A percentile compares a stretch with the other conserved stretches of the same genome.
Conservation (phyloP, 2,329 filamentous ascomycete genomes). For the Albifimbria verrucaria region DNA sequence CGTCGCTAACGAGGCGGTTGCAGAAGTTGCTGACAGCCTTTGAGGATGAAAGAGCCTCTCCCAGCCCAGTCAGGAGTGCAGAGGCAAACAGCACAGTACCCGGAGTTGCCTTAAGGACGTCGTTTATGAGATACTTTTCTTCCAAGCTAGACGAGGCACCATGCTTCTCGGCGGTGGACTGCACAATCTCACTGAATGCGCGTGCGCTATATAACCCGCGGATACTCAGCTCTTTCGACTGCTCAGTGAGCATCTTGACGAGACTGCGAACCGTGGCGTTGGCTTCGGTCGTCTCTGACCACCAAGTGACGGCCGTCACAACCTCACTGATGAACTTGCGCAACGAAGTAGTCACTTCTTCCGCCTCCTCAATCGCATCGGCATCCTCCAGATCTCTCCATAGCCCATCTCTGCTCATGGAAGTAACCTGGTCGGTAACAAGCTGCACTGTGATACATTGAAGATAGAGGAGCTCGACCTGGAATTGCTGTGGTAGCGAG, state of each 20-base stretch:
- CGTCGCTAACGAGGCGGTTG: slow-evolving; percentile 59
- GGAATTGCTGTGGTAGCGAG: slow-evolving; percentile 36
- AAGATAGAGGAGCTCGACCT: slow-evolving; percentile 49
- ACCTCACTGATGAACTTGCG: slow-evolving; percentile 33
- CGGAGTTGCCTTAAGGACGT: slow-evolving; percentile 43
- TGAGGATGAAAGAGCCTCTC: slow-evolving; percentile 45
- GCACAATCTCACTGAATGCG: slow-evolving; percentile 47
- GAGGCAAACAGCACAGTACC: slow-evolving; percentile 45
- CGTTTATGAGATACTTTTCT: slow-evolving; percentile 41
- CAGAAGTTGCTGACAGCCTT: slow-evolving; percentile 50
- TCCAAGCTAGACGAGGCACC: slow-evolving; percentile 44
- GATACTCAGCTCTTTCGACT: slow-evolving; percentile 38
- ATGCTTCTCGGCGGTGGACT: slow-evolving; percentile 42
- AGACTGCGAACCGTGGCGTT: slow-evolving; percentile 38
- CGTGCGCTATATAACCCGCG: slow-evolving; percentile 51
- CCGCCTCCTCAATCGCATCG: slow-evolving; percentile 34
- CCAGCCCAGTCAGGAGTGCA: slow-evolving; percentile 50
- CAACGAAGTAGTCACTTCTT: slow-evolving; percentile 39
- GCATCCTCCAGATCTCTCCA: slow-evolving; percentile 40
- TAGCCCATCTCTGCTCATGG: slow-evolving; percentile 39
- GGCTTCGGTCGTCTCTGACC: slow-evolving; percentile 31
- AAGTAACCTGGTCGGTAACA: slow-evolving; percentile 51
- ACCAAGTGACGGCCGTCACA: slow-evolving; percentile 29
- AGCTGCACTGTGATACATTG: slow-evolving; percentile 49
- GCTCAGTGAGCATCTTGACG: slow-evolving; percentile 40